A percentile compares a stretch with the other conserved stretches of the same genome.
Evolutionary conservation across 768 basidiomycete genomes (phyloP).

Genomic region (Boletus sp.): DNA sequence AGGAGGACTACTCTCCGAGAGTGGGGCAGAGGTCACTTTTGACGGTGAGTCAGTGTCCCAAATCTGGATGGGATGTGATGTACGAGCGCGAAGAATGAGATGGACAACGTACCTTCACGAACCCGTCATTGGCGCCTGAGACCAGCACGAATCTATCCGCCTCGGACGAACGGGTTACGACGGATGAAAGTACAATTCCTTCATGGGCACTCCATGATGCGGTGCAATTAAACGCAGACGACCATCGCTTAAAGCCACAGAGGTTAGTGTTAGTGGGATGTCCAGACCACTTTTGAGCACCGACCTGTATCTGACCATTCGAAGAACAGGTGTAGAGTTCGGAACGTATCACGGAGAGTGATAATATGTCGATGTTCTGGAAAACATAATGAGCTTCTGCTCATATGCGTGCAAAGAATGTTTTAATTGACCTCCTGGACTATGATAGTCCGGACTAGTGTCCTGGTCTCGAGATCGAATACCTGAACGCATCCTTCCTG

Average conservation of each 20-base stretch:
- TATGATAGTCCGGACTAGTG: slow-evolving; percentile 81
- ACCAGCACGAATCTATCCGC: slow-evolving; percentile 40
- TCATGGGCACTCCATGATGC: slow-evolving; percentile 80
- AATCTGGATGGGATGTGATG: slow-evolving; percentile 34
- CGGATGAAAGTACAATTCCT: slow-evolving; percentile 79
- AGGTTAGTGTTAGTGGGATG: neutral
- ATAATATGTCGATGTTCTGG: slow-evolving; percentile 77
- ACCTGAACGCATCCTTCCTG: slow-evolving; percentile 93
- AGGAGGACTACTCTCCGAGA: neutral
- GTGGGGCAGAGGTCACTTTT: neutral
- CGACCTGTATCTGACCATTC: slow-evolving; percentile 67
- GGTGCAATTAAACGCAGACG: slow-evolving; percentile 78
- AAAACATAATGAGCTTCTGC: neutral
- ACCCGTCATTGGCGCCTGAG: slow-evolving; percentile 83
- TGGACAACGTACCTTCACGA: slow-evolving; percentile 63
- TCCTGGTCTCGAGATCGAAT: slow-evolving; percentile 86
- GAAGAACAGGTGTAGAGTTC: slow-evolving; percentile 66
- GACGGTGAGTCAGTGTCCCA: slow-evolving; percentile 47
- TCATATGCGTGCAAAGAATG: neutral
- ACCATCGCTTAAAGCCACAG: slow-evolving; percentile 57
- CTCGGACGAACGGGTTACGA: slow-evolving; percentile 43
- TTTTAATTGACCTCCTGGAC: slow-evolving; percentile 63
- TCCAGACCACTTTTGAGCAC: neutral
- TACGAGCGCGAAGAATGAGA: neutral
- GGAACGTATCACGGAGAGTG: slow-evolving; percentile 67